Evolutionary conservation across 176 grass and related monocot species (phyloP).

Genomic region (Ananas comosus): DNA sequence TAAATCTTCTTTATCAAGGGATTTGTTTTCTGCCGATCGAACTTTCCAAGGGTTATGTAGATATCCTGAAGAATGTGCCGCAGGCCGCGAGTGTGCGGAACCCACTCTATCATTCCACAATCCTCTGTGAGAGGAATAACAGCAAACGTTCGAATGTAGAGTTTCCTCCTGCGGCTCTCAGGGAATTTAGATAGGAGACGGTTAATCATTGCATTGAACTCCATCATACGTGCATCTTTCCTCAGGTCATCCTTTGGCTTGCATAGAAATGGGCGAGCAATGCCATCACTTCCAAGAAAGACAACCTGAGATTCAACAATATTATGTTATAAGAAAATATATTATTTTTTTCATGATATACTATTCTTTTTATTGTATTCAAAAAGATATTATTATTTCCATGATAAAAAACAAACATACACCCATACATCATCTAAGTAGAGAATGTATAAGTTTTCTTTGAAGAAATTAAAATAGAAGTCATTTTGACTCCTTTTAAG

Average conservation of each 20-base stretch:
- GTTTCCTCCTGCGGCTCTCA: conserved; percentile 84
- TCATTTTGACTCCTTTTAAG: background rate
- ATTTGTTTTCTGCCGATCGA: conserved; percentile 65
- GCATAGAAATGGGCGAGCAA: conserved; percentile 64
- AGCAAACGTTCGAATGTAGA: conserved; percentile 94
- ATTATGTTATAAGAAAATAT: conserved; percentile 1
- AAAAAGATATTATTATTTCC: background rate
- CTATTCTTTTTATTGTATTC: no score
- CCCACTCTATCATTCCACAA: conserved; percentile 93
- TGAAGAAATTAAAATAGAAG: background rate
- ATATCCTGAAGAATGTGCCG: conserved; percentile 95
- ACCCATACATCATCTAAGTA: background rate
- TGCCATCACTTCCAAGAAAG: conserved; percentile 69
- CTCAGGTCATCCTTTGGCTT: conserved; percentile 86
- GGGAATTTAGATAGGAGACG: conserved; percentile 84
- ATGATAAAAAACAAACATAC: background rate
- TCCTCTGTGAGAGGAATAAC: conserved; percentile 94
- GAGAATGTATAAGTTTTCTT: background rate
- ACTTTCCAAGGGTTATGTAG: conserved; percentile 75
- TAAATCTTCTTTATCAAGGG: conserved; percentile 78
- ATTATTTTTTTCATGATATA: no score
- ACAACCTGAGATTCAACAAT: conserved; percentile 56
- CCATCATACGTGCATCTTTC: conserved; percentile 99
- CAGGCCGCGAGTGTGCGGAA: conserved; percentile 78
- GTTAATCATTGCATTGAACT: conserved; percentile 95